Conservation (phyloP, 2,329 filamentous ascomycete genomes). For the Aspergillus viridinutans region DNA sequence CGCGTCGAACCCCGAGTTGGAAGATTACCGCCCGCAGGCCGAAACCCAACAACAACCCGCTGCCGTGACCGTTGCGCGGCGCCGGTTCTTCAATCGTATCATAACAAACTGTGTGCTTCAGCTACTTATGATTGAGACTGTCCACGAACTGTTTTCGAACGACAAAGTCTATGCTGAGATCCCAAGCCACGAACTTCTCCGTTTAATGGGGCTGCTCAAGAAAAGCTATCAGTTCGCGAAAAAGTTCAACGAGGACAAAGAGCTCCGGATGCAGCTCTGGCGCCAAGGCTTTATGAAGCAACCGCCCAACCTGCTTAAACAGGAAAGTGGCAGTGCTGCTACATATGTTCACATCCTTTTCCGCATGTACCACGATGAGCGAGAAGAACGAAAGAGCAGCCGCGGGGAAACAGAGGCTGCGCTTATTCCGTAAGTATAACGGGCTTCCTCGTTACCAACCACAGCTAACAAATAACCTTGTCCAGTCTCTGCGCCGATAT, state of each 20-base stretch:
- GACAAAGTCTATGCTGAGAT: slow-evolving; percentile 92
- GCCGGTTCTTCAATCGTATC: slow-evolving; percentile 97
- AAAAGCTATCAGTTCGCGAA: slow-evolving; percentile 96
- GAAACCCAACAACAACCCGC: slow-evolving; percentile 81
- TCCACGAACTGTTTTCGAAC: slow-evolving; percentile 97
- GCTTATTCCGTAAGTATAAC: slow-evolving; percentile 64
- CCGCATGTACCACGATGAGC: slow-evolving; percentile 91
- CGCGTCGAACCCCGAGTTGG: slow-evolving; percentile 52
- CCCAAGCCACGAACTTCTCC: slow-evolving; percentile 80
- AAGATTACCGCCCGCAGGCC: slow-evolving; percentile 80
- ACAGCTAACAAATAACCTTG: slow-evolving; percentile 16
- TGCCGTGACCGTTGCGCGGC: slow-evolving; percentile 85
- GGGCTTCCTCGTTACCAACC: background rate
- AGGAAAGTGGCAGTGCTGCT: slow-evolving; percentile 86
- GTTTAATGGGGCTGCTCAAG: slow-evolving; percentile 90
- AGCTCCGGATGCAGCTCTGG: slow-evolving; percentile 90
- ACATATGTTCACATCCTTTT: slow-evolving; percentile 96
- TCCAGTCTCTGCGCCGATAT: slow-evolving; percentile 82
- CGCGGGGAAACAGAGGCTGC: slow-evolving; percentile 83
- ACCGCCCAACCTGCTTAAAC: slow-evolving; percentile 93
- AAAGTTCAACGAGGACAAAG: slow-evolving; percentile 96
- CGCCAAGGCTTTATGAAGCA: slow-evolving; percentile 99
- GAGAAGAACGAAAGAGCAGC: slow-evolving; percentile 73
- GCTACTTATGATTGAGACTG: slow-evolving; percentile 98
- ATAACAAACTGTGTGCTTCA: slow-evolving; percentile 98